Evolutionary conservation across 345 rosid species (phyloP).

Genomic region (Linum tenue): DNA sequence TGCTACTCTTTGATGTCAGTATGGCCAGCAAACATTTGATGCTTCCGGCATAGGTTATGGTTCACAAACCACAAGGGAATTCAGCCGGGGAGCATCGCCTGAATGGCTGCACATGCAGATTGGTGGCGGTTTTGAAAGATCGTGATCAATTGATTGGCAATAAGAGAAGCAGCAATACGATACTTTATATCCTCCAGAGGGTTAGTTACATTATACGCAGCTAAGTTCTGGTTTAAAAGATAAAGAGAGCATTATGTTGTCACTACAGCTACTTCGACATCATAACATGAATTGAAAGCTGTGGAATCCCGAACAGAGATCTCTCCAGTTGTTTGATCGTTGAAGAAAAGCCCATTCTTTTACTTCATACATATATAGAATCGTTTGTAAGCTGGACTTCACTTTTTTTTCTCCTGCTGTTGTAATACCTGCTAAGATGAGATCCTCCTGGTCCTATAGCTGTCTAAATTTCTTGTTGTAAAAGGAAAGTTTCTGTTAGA

Average conservation of each 20-base stretch:
- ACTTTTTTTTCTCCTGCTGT: neutral
- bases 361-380: conserved; percentile 3
- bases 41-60: conserved; percentile 45
- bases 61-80: conserved; percentile 57
- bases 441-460: conserved; percentile 1
- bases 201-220: too few relatives aligned
- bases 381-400: conserved; percentile 15
- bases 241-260: neutral
- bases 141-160: conserved; percentile 16
- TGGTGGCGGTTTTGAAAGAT: conserved; percentile 60
- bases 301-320: conserved; percentile 15
- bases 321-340: conserved; percentile 17
- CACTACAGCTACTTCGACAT: conserved; percentile 17
- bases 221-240: conserved; percentile 6
- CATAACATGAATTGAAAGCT: conserved; percentile 17
- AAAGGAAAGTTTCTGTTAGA: neutral
- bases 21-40: conserved; percentile 58
- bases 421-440: too few relatives aligned
- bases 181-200: conserved; percentile 4
- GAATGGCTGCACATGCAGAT: conserved; percentile 93
- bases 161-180: conserved; percentile 19
- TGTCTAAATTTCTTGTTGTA: neutral
- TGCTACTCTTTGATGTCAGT: conserved; percentile 30
- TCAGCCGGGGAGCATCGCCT: conserved; percentile 52
- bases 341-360: conserved; percentile 21